phyloP scores from a whole-genome alignment of 768 basidiomycete species.

The Jaapia argillacea region DNA sequence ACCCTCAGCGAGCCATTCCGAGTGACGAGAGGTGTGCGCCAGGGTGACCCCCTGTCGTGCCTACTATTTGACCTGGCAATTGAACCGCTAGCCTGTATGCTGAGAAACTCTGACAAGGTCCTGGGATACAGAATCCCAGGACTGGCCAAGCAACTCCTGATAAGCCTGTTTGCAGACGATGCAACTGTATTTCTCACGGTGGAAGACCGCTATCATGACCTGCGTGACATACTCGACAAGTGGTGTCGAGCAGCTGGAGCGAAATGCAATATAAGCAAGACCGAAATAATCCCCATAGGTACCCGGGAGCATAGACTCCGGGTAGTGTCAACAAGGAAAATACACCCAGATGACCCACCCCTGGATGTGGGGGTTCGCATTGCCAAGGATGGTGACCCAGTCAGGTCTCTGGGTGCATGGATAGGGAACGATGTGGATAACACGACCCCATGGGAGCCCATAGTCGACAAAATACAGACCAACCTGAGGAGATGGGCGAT shows the following conservation, averaged over 20 bases:
- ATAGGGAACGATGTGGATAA: conserved; percentile 19
- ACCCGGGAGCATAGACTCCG: conserved; percentile 8
- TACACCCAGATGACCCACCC: neutral
- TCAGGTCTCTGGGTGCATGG: conserved; percentile 22
- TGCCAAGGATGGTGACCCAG: conserved; percentile 15
- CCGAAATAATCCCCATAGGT: conserved; percentile 26
- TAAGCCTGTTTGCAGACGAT: conserved; percentile 19
- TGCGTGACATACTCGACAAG: conserved; percentile 17
- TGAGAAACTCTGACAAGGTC: conserved; percentile 10
- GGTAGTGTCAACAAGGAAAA: conserved; percentile 4
- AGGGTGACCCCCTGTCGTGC: conserved; percentile 25
- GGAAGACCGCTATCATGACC: conserved; percentile 15
- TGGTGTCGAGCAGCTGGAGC: conserved; percentile 33
- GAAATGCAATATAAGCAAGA: conserved; percentile 31
- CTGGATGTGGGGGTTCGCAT: conserved; percentile 17
- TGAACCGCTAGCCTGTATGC: conserved; percentile 9
- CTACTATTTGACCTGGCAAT: conserved; percentile 21
- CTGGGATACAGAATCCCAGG: conserved; percentile 12
- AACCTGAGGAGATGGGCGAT: conserved; percentile 15
- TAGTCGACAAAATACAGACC: conserved; percentile 16
- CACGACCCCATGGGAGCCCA: too few relatives aligned
- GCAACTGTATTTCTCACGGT: conserved; percentile 18
- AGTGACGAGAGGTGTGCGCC: conserved; percentile 23
- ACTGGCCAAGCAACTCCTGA: conserved; percentile 2
- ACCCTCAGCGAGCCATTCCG: conserved; percentile 13